Base-by-base conservation (phyloP, 2,329 filamentous ascomycete genomes). In the Sarocladium strictum region DNA sequence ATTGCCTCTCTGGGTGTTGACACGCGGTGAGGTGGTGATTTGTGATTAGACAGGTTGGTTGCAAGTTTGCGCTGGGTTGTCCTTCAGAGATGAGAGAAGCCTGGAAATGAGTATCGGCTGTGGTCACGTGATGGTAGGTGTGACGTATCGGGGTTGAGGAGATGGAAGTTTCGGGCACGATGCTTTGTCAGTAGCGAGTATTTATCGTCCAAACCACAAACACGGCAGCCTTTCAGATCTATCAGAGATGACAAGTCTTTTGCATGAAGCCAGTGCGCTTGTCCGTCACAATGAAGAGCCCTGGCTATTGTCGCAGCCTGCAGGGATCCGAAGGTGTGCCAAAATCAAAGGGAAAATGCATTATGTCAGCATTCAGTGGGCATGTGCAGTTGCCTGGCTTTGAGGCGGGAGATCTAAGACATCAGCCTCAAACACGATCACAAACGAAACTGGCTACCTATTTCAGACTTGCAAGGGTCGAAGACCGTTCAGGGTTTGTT, bases 101-200 rank as follows among this genome's bases (percentile, higher is more conserved):
- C 33, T 37, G 27, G 23, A 50, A 55, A 55, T 43, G 35, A 53
- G 35, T 33, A 47, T 15, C 21, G 35, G 5, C n/a, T n/a, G 6
- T 23, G 35, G 26, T 53, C 54, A 55, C 54, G 54, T 55, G 54
- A 55, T 35, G 21, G n/a, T 12, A 3, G 47, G 21, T 37, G 47
- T 51, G 17, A 51, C 47, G 47, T 35, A 51, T 35, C 47, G 27
- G 47, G 17, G 27, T 51, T 4, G 23, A 51, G 47, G 47, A 6
- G 29, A 51, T 51, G 47, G 47, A 51, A 51, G 47, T 51, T 51
- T 51, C 47, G 47, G 47, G 47, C 47, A 51, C 14, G 4, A 3
- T 51, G 47, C 47, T 51, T 51, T 51, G 47, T 51, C 47, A 51
- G n/a, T 33, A 35, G 19, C 29, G 26, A 23, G 21, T 24, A 7